phyloP scores from a whole-genome alignment of 768 basidiomycete genomes.

The Hericium alpestre region DNA sequence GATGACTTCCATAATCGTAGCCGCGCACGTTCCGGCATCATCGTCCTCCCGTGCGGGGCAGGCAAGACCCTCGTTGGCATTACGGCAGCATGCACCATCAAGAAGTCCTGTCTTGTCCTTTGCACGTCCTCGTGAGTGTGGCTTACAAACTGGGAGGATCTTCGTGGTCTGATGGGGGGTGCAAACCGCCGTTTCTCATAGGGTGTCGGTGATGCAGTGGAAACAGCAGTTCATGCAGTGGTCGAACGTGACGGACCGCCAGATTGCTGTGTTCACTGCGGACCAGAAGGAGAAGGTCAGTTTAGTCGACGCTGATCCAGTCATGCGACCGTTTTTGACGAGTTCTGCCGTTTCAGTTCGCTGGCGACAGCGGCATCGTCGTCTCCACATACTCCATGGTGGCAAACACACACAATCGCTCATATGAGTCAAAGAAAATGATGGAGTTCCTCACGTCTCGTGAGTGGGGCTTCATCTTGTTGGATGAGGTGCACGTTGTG shows the following conservation, averaged over 20 bases:
- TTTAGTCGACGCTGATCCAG: neutral
- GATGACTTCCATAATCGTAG: slow-evolving; percentile 28
- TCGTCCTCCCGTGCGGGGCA: slow-evolving; percentile 95
- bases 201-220: slow-evolving; percentile 97
- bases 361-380: slow-evolving; percentile 94
- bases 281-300: slow-evolving; percentile 92
- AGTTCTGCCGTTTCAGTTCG: slow-evolving; percentile 48
- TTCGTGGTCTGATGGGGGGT: too few species aligned
- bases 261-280: slow-evolving; percentile 95
- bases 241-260: slow-evolving; percentile 94
- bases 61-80: slow-evolving; percentile 99
- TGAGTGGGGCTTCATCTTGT: slow-evolving; percentile 96
- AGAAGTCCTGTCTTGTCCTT: slow-evolving; percentile 94
- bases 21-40: slow-evolving; percentile 95
- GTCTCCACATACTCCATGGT: slow-evolving; percentile 99
- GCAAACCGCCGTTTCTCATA: slow-evolving; percentile 16
- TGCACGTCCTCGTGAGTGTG: slow-evolving; percentile 94
- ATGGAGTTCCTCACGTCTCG: slow-evolving; percentile 98
- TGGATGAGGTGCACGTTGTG: slow-evolving; percentile 98
- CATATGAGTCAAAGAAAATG: slow-evolving; percentile 99
- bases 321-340: slow-evolving; percentile 1
- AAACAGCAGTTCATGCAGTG: slow-evolving; percentile 96
- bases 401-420: slow-evolving; percentile 94
- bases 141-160: neutral
- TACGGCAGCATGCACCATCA: slow-evolving; percentile 97